These are phyloP conservation scores for Spencermartinsiella ligniputridi DNA, from an alignment of 1,139 yeast genomes.

Conservation along the genomic window DNA sequence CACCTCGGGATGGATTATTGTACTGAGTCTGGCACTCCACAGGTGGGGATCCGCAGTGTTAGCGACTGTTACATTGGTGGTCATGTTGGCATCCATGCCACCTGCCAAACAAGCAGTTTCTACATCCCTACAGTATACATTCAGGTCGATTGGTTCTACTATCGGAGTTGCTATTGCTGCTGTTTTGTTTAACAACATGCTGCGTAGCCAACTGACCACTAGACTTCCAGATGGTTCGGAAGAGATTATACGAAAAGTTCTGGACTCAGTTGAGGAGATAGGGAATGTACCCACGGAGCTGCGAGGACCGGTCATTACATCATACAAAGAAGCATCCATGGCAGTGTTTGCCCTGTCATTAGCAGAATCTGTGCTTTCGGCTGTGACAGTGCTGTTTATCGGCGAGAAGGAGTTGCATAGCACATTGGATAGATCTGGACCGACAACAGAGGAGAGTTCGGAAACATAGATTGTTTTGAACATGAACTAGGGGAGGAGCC, in stretches of 20 bases:
- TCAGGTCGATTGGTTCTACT: conserved; percentile 71
- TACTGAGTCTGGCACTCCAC: conserved; percentile 37
- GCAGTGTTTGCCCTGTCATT: conserved; percentile 51
- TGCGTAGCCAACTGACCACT: conserved; percentile 33
- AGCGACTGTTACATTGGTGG: conserved; percentile 61
- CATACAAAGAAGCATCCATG: conserved; percentile 50
- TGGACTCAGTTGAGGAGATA: conserved; percentile 55
- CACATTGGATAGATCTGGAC: conserved; percentile 16
- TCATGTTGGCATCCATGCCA: conserved; percentile 63
- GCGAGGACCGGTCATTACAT: conserved; percentile 41
- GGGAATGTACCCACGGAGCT: conserved; percentile 48
- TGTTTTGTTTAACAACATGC: conserved; percentile 52
- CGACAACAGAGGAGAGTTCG: not conserved
- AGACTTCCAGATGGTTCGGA: conserved; percentile 28
- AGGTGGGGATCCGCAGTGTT: conserved; percentile 59
- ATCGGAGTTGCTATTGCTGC: conserved; percentile 66
- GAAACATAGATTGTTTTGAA: too few species aligned
- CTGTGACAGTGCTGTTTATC: conserved; percentile 29
- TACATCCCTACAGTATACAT: conserved; percentile 71
- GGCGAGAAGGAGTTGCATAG: conserved; percentile 40
- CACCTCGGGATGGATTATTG: conserved; percentile 59
- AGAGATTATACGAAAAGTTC: conserved; percentile 47
- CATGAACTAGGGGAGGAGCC: too few species aligned
- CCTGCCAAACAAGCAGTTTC: conserved; percentile 63
- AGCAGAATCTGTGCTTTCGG: conserved; percentile 38